Conservation (phyloP, 208 protist genomes). For the Crithidia fasciculata region DNA sequence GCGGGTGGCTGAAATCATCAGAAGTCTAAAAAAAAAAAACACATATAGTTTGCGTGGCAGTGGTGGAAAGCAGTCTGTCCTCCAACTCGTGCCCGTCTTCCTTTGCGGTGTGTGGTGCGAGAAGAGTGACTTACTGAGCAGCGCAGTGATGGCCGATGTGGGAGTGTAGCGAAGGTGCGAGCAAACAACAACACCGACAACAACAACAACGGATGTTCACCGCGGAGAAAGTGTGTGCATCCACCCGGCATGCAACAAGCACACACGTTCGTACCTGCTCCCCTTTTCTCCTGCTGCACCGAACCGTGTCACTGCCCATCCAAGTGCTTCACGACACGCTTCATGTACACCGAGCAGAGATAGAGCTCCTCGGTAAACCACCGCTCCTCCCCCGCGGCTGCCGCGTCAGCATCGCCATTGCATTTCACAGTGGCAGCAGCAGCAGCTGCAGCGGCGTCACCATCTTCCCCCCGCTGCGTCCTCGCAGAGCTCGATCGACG, state of each 20-base stretch:
- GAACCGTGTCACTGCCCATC: conserved; percentile 12
- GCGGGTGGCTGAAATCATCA: too few species aligned
- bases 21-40: too few species aligned
- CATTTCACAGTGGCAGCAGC: neutral
- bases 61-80: too few species aligned
- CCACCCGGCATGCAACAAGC: neutral
- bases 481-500: too few species aligned
- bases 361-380: conserved; percentile 36
- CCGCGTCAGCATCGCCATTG: neutral
- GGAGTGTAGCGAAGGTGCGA: neutral
- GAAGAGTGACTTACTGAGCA: too few species aligned
- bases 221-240: neutral
- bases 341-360: conserved; percentile 42
- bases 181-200: conserved; percentile 7
- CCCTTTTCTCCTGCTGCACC: neutral
- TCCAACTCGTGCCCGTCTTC: too few species aligned
- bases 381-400: conserved; percentile 3
- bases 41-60: too few species aligned
- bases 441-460: neutral
- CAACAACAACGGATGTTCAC: neutral
- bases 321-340: conserved; percentile 34
- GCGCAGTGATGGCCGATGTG: too few species aligned
- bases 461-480: neutral
- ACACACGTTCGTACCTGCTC: neutral
- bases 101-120: too few species aligned